Conservation (phyloP, 306 rosid genomes). For the Pyrus betulifolia region DNA sequence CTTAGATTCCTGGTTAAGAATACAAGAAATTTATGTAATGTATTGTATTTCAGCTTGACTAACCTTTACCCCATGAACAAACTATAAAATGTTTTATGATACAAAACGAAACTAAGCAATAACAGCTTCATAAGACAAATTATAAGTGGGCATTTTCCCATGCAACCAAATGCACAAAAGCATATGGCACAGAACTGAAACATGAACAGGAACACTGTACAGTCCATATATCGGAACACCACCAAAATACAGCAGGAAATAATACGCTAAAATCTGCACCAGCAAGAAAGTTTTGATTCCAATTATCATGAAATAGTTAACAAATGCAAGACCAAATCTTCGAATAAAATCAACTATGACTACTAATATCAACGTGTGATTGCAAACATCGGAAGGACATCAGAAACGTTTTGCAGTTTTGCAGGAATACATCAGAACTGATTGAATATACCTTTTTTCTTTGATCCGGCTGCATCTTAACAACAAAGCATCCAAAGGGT, state of each 20-base stretch:
- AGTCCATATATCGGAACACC: not conserved
- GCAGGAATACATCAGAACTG: not conserved
- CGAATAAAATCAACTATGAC: not conserved
- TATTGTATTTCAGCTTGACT: not conserved
- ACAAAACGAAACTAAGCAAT: not conserved
- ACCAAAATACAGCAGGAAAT: conserved; percentile 10
- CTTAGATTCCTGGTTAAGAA: not conserved
- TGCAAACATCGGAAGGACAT: not conserved
- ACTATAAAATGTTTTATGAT: not conserved
- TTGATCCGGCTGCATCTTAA: conserved; percentile 76
- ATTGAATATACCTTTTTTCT: conserved; percentile 73
- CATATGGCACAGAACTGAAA: not conserved
- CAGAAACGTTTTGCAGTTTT: not conserved
- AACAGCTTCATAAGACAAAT: not conserved
- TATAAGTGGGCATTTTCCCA: conserved; percentile 8
- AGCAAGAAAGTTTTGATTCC: not conserved
- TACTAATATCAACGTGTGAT: not conserved
- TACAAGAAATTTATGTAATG: not conserved
- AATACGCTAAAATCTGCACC: conserved; percentile 1
- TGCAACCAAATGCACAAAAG: conserved; percentile 2
- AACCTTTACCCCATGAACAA: not conserved
- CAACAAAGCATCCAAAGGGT: conserved; percentile 40
- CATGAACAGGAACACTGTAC: conserved; percentile 9
- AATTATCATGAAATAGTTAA: not conserved
- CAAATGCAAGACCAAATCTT: not conserved